Percentiles rank a stretch among this genome's conserved stretches.
phyloP scores from a whole-genome alignment of 2,329 filamentous ascomycete genomes.

The Chaetoscypha palmicola region DNA sequence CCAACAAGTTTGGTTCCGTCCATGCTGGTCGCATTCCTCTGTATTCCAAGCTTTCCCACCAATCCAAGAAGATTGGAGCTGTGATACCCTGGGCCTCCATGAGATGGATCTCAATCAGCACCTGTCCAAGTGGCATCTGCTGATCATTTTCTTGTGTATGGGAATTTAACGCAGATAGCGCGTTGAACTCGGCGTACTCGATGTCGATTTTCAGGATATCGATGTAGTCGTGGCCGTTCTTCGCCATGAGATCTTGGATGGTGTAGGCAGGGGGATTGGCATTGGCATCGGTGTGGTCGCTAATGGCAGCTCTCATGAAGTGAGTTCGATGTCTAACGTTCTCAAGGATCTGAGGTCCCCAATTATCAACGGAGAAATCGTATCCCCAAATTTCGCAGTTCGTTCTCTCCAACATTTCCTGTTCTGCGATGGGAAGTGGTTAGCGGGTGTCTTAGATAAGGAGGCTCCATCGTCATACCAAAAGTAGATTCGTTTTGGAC shows the following conservation, averaged over 20 bases:
- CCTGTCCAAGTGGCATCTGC: constrained; percentile 24
- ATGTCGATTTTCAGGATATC: constrained; percentile 37
- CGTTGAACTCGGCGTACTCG: constrained; percentile 33
- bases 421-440: constrained; percentile 22
- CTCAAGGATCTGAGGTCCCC: constrained; percentile 27
- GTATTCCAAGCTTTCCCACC: constrained; percentile 28
- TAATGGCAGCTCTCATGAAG: constrained; percentile 32
- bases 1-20: constrained; percentile 26
- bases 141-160: constrained; percentile 18
- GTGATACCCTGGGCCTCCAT: constrained; percentile 17
- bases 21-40: constrained; percentile 24
- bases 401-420: constrained; percentile 34
- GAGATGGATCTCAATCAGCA: constrained; percentile 25
- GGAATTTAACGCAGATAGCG: constrained; percentile 26
- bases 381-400: constrained; percentile 36
- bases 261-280: constrained; percentile 30
- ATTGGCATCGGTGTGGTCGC: constrained; percentile 24
- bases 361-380: constrained; percentile 33
- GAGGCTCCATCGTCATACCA: constrained; percentile 15
- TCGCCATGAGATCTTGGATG: constrained; percentile 34
- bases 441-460: neutral
- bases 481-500: constrained; percentile 33
- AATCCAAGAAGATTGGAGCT: constrained; percentile 21
- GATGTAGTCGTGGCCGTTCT: constrained; percentile 33
- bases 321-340: constrained; percentile 24